Evolutionary conservation across 148 eudicot genomes (phyloP).

Genomic region (Diospyros lotus): DNA sequence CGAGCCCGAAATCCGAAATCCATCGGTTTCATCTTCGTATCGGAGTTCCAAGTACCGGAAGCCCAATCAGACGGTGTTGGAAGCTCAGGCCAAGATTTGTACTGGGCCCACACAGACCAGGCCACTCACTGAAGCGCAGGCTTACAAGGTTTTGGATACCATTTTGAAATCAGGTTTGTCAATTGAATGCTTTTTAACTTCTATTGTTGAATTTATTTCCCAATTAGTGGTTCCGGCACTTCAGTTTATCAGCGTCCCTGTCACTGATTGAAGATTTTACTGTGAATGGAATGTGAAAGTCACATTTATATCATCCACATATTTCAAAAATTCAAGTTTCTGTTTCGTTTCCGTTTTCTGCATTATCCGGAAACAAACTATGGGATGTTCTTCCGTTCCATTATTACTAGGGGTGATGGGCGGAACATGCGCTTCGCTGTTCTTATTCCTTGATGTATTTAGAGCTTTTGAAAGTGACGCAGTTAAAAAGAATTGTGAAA

Average conservation of each 20-base stretch:
- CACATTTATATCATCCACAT: neutral
- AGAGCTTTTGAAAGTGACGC: no score
- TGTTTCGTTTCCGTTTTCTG: no score
- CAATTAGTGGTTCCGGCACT: neutral
- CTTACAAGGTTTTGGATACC: conserved; percentile 66
- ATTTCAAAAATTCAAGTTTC: neutral
- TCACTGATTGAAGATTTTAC: neutral
- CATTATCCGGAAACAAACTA: no score
- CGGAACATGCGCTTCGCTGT: no score
- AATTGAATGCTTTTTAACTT: neutral
- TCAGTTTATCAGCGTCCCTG: neutral
- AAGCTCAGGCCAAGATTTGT: conserved; percentile 89
- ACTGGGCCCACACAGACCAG: conserved; percentile 92
- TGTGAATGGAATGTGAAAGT: neutral
- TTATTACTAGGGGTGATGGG: no score
- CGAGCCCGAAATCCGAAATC: conserved; percentile 41
- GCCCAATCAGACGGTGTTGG: conserved; percentile 82
- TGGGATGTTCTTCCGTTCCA: no score
- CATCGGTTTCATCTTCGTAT: conserved; percentile 58
- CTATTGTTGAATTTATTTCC: neutral
- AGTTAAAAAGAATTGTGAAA: no score
- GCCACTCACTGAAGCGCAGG: conserved; percentile 71
- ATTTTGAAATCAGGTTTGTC: conserved; percentile 70
- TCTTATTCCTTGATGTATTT: no score
- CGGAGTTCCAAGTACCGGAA: conserved; percentile 40